These are phyloP conservation scores for Aspergillus biplanus DNA, from an alignment of 495 filamentous ascomycete genomes.

Conservation along the genomic window DNA sequence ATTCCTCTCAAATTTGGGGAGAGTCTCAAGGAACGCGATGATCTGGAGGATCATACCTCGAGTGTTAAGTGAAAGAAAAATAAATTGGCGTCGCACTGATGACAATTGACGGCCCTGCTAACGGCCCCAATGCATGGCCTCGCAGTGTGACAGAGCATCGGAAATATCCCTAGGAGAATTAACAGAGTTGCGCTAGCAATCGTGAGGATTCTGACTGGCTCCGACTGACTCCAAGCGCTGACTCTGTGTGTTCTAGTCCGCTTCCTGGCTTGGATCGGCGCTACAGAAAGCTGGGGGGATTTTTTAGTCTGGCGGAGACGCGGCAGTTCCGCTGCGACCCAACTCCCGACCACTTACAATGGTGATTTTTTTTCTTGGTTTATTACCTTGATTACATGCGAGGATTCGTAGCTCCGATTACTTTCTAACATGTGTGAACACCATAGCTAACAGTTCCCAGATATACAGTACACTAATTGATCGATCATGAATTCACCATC, in stretches of 20 bases:
- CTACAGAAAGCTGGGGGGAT: neutral
- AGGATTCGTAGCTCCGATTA: no score
- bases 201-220: no score
- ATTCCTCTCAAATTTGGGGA: neutral
- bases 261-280: neutral
- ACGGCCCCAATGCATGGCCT: no score
- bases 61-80: no score
- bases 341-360: neutral
- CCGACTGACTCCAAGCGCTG: neutral
- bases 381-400: no score
- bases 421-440: neutral
- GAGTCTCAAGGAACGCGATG: neutral
- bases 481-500: slow-evolving; percentile 16
- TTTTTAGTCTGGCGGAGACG: neutral
- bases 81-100: no score
- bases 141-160: no score
- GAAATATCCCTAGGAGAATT: no score
- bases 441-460: neutral
- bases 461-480: neutral
- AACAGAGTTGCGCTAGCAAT: no score
- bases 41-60: no score
- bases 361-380: no score
- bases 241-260: neutral
- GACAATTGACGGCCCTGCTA: no score
- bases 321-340: neutral